Evolutionary conservation across 1,139 yeast genomes (phyloP).

Genomic region (Chernovozyma aurita): DNA sequence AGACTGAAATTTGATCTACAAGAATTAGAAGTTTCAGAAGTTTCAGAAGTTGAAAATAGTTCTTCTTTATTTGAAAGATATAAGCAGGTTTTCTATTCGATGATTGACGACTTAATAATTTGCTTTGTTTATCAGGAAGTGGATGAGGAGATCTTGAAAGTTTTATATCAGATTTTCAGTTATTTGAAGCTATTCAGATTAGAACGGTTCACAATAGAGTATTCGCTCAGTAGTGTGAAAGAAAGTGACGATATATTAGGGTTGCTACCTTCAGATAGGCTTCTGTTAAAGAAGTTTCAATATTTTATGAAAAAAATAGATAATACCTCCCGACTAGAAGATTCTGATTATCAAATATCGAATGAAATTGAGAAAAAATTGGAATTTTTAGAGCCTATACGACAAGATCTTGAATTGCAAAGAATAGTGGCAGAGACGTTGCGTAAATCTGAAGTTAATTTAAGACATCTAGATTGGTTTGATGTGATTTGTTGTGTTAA

Average conservation of each 20-base stretch:
- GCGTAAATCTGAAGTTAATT: conserved; percentile 7
- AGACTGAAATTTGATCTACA: conserved; percentile 13
- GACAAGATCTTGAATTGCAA: conserved; percentile 25
- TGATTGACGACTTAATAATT: conserved; percentile 51
- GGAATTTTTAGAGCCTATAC: conserved; percentile 25
- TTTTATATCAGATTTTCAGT: conserved; percentile 45
- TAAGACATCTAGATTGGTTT: conserved; percentile 18
- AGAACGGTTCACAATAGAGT: conserved; percentile 63
- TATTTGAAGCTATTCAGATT: conserved; percentile 47
- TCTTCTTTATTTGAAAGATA: conserved; percentile 9
- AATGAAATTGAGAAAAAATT: conserved; percentile 12
- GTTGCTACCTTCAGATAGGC: conserved; percentile 23
- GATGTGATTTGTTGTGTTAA: conserved; percentile 25
- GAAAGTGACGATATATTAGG: conserved; percentile 47
- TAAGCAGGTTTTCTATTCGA: conserved; percentile 30
- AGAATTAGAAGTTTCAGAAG: conserved; percentile 5
- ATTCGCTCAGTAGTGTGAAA: conserved; percentile 43
- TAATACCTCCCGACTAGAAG: neutral
- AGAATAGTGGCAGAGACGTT: conserved; percentile 11
- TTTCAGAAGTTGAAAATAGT: conserved; percentile 5
- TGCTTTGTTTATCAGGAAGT: conserved; percentile 62
- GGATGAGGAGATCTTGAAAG: conserved; percentile 48
- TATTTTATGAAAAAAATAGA: conserved; percentile 2
- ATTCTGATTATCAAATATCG: neutral
- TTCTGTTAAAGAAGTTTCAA: conserved; percentile 13